Evolutionary conservation across 2,329 filamentous ascomycete genomes (phyloP).

Genomic region (Akanthomyces dipterigenus): DNA sequence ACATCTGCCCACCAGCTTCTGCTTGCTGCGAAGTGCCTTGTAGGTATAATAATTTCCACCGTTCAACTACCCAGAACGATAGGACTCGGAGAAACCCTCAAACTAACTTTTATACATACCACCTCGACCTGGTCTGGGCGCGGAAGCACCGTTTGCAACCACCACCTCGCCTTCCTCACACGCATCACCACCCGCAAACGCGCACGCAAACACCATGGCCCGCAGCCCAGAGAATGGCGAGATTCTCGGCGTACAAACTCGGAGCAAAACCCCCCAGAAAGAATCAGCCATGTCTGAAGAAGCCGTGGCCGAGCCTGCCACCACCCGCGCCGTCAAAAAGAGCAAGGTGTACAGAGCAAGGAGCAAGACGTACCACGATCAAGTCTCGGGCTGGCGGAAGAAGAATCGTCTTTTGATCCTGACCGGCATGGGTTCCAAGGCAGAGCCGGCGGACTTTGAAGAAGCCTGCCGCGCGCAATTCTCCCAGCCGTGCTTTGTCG

Average conservation of each 20-base stretch:
- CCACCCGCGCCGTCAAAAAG: too few relatives aligned
- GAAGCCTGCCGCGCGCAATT: not conserved
- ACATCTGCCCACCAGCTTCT: too few relatives aligned
- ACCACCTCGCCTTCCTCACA: not conserved
- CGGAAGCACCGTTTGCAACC: not conserved
- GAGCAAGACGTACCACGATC: not conserved
- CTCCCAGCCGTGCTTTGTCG: not conserved
- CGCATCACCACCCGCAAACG: not conserved
- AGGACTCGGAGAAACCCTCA: too few relatives aligned
- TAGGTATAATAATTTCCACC: too few relatives aligned
- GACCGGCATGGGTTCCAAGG: not conserved
- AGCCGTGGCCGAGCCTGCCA: too few relatives aligned
- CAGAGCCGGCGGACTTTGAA: not conserved
- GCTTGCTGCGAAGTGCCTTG: too few relatives aligned
- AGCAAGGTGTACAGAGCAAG: too few relatives aligned
- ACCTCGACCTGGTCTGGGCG: too few relatives aligned
- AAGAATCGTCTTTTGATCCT: not conserved
- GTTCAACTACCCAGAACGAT: too few relatives aligned
- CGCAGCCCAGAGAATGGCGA: not conserved
- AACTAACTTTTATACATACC: too few relatives aligned
- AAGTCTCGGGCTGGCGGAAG: not conserved
- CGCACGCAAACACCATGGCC: not conserved
- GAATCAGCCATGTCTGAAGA: not conserved
- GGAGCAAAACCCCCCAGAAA: not conserved
- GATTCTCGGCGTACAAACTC: rapidly evolving